Base-by-base conservation (phyloP, 257 asterid species). In the Coffea eugenioides region DNA sequence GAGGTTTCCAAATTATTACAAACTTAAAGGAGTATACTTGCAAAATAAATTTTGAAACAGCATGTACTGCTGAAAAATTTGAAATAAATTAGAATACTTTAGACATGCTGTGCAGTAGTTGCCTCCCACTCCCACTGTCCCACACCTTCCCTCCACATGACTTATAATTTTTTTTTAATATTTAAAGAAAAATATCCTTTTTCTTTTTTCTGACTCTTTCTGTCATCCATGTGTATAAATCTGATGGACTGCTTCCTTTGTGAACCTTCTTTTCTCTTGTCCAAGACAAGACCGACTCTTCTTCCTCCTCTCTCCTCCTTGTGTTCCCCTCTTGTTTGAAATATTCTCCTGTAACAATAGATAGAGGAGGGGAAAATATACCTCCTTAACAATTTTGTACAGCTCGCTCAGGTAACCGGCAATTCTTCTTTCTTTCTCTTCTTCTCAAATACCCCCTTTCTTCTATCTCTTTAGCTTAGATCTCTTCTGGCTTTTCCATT, bases 401-500 rank as follows among this genome's bases (percentile, higher is more conserved):
- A 93, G 93, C 84, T 79, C 46, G 73, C 69, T 84, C 89, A 89
- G 95, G 95, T 93, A 52, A 88, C 54, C 43, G 10, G n/a, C 43
- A 23, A 23, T 36, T 31, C 49, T 10, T 45, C 59, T 52, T 13
- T 14, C 13, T 52, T 3, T 14, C 8, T 71, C 41, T 46, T 71
- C 41, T 46, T 23, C 15, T 48, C 78, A 61, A 43, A 2, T 64
- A 23, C 20, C 43, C 14, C 6, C 39, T 16, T 36, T 62, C 59
- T 56, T 77, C 76, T 83, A 27, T n/a, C 65, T 77, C 59, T 66
- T 48, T 27, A 5, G 21, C 21, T 13, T 43, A 8, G 49, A 25
- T 78, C 65, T 77, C 4, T 59, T 1, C 27, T 48, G 62, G 73
- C 69, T 66, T 64, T 41, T 7, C 36, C 46, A 18, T 76, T 59